A percentile compares a stretch with the other conserved stretches of the same genome.
Conservation (phyloP, 441 rosid genomes). For the Kokia cookei region DNA sequence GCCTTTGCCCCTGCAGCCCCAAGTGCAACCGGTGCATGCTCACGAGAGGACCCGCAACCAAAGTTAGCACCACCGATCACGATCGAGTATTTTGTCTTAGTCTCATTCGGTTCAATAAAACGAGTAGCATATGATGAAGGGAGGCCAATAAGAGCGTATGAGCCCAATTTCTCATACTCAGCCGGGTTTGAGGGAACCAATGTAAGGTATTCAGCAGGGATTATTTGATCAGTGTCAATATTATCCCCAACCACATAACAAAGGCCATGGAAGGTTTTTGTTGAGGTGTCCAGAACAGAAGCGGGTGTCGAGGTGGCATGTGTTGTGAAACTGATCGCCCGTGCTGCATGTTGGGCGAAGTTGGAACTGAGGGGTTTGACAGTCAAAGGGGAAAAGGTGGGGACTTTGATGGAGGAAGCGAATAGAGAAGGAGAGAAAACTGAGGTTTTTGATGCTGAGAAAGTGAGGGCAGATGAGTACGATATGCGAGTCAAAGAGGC, state of each 20-base stretch:
- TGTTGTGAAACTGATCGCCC: neutral
- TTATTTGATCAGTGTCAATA: constrained; percentile 92
- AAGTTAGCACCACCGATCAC: constrained; percentile 70
- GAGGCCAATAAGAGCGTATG: constrained; percentile 74
- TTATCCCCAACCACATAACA: constrained; percentile 89
- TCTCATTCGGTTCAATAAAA: constrained; percentile 44
- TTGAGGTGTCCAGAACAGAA: neutral
- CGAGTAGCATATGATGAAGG: constrained; percentile 59
- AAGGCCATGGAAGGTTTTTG: constrained; percentile 62
- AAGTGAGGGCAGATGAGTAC: neutral
- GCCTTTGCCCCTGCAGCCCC: constrained; percentile 80
- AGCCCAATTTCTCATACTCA: constrained; percentile 81
- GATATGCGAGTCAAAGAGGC: neutral
- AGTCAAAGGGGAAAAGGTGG: constrained; percentile 3
- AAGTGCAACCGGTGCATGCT: constrained; percentile 84
- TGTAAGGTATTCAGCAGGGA: constrained; percentile 85
- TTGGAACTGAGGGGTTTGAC: constrained; percentile 13
- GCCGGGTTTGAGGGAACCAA: constrained; percentile 84
- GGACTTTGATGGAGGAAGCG: constrained; percentile 13
- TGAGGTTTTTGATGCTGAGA: constrained; percentile 3
- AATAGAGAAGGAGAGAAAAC: constrained; percentile 8
- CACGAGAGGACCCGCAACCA: constrained; percentile 90
- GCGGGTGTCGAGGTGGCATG: constrained; percentile 17
- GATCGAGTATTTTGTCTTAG: constrained; percentile 58
- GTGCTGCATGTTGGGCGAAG: constrained; percentile 8